A percentile compares a stretch with the other conserved stretches of the same genome.
Conservation (phyloP, 305 asterid genomes). For the Petunia hybrid region DNA sequence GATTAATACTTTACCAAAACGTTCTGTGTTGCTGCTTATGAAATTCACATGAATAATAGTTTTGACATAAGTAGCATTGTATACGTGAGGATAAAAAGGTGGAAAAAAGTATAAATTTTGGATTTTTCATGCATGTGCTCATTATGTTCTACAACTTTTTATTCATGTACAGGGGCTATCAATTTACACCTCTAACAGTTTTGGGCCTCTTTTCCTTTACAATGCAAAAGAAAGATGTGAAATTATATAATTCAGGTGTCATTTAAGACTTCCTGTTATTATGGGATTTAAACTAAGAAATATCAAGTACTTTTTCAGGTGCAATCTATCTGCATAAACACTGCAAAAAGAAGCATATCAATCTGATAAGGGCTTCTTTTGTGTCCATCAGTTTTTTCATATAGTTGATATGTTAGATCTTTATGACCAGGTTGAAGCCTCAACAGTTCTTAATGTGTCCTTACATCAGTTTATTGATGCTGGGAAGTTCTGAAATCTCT, state of each 20-base stretch:
- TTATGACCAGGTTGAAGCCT: background rate
- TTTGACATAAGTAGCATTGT: background rate
- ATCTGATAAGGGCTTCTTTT: background rate
- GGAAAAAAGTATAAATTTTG: background rate
- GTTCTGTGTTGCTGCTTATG: background rate
- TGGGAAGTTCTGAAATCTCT: background rate
- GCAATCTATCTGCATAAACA: background rate
- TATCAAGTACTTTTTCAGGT: background rate
- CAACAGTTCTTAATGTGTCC: background rate
- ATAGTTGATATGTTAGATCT: background rate
- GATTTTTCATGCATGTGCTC: background rate
- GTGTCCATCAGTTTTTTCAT: background rate
- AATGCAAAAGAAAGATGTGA: background rate
- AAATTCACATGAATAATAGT: constrained; percentile 13
- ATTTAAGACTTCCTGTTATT: background rate
- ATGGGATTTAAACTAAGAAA: constrained; percentile 17
- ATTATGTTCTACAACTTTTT: constrained; percentile 2
- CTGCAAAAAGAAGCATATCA: background rate
- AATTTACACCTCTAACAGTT: constrained; percentile 12
- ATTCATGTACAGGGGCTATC: constrained; percentile 17
- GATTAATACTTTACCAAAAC: constrained; percentile 3
- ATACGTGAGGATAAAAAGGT: constrained; percentile 8
- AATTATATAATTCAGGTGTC: background rate
- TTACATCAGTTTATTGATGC: constrained; percentile 25
- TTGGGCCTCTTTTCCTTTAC: background rate